Evolutionary conservation across 2,329 filamentous ascomycete genomes (phyloP), one percentile per base, ranked within the genome.

Genomic region (Chrysoporthe austroafricana): DNA sequence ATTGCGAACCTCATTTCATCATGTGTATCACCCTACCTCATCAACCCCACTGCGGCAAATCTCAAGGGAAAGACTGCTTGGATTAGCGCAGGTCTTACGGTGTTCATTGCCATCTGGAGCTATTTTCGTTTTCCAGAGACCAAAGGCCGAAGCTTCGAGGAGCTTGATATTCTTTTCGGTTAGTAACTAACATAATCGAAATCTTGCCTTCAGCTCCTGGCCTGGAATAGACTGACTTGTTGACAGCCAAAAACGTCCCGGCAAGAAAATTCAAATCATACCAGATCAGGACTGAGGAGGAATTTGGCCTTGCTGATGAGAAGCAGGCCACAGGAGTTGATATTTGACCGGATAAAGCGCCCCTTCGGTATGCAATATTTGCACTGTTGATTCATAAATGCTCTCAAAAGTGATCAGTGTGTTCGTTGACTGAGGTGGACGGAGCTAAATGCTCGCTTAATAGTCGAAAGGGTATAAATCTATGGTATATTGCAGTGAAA

Each of bases 141-240:
- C 1, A 57, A 44, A 26, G 59, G 48, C 11, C 50, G 64, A 11
- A 66, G 57, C 21, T 66, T 62, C 36, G 64, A 62, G 36, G 64
- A 66, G 42, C 32, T 66, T 2, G 64, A 66, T 32, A 58, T 62
- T 21, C 59, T 66, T n/a, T 66, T 66, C 26, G 58, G 58, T 56
- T 46, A 26, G 58, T 21, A 21, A 34, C n/a, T 7, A 32, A 32
- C 9, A 34, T 4, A 21, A 4, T 16, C 6, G 8, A 26, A 26
- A 26, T 26, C 36, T 8, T 1, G 2, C 43, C 21, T 4, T 44
- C n/a, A 39, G 13, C 26, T 34, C 4, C 13, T 13, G 32, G 21
- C 11, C 8, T 5, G 1, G 14, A 36, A 1, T 44, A 1, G 16
- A n/a, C 18, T 39, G 8, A 39, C 43, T n/a, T 42, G 3, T 2